phyloP scores from a whole-genome alignment of 2,329 filamentous ascomycete genomes.

The Sporothrix luriei region DNA sequence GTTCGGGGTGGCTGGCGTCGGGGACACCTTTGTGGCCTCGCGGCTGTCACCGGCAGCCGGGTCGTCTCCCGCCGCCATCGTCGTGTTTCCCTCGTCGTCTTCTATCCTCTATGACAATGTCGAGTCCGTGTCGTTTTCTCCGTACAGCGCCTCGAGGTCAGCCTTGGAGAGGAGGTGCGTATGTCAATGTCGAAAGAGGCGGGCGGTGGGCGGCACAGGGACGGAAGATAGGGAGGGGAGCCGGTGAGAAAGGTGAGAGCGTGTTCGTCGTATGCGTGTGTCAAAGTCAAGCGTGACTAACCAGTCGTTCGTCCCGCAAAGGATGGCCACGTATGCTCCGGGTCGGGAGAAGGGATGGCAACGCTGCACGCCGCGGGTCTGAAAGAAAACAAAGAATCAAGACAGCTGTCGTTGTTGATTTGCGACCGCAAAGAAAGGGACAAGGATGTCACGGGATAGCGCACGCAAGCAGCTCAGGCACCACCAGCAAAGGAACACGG shows the following conservation, averaged over 20 bases:
- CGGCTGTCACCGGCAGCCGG: conserved; percentile 23
- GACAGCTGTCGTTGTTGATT: conserved; percentile 1
- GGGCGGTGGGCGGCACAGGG: background rate
- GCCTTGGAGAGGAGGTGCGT: background rate
- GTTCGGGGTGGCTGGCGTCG: background rate
- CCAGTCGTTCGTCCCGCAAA: conserved; percentile 12
- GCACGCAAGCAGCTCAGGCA: conserved; percentile 7
- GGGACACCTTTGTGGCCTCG: background rate
- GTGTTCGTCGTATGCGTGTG: background rate
- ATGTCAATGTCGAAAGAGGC: conserved; percentile 11
- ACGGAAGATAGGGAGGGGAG: background rate
- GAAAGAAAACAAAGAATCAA: conserved; percentile 11
- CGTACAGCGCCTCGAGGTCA: conserved; percentile 19
- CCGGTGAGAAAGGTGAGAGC: background rate
- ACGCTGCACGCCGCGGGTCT: background rate
- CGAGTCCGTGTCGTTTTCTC: conserved; percentile 9
- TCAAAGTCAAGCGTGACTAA: conserved; percentile 6
- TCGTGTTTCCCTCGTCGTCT: background rate
- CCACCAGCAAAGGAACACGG: background rate
- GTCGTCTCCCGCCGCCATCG: conserved; percentile 33
- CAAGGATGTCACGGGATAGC: background rate
- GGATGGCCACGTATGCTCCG: conserved; percentile 16
- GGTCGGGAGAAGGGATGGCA: background rate
- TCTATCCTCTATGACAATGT: background rate
- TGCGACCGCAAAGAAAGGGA: background rate